Evolutionary conservation across 2,329 filamentous ascomycete species (phyloP), one percentile per base, ranked within the genome.

Genomic region (Xylariaceae sp.): DNA sequence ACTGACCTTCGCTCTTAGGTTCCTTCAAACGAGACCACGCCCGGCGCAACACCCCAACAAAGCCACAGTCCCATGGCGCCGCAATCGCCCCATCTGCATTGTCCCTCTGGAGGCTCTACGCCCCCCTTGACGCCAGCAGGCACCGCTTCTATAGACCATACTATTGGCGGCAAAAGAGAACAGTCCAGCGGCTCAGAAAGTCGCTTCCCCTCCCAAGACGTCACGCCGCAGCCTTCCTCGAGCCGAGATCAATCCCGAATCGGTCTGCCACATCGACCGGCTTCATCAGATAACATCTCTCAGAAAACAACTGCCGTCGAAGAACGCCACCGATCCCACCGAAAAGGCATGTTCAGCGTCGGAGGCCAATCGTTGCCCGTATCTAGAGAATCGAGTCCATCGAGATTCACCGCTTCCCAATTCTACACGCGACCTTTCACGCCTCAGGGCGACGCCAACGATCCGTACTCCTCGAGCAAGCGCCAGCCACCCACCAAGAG

Each of bases 71-170:
- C 86, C 55, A 84, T 84, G 46, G 75, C 75, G 51, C 80, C 77
- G 58, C 77, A 80, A 53, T 90, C 86, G 49, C 84, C 86, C 30
- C 78, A 77, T 64, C 74, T 82, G 38, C 87, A 85, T 56, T 86
- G 88, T 52, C 78, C 80, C 53, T 73, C 80, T 40, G 82, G 85
- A 51, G 81, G 86, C 49, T 81, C 95, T 71, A 87, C 92, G 59
- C 92, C 92, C 57, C 90, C 90, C 39, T 78, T 97, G 45, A 96
- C 91, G 11, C 92, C 92, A 15, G 85, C 90, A 47, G 90, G 85
- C 45, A 92, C 12, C 15, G 15, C 89, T 39, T 72, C 72, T 17
- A 70, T 69, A 33, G 64, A 66, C 38, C 73, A 75, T 39, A 53
- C 60, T 45, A 35, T 60, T 62, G 18, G 53, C 56, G 22, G 22